A percentile compares a stretch with the other conserved stretches of the same genome.
phyloP scores from a whole-genome alignment of 2,329 filamentous ascomycete species.

The Cercospora janseana region DNA sequence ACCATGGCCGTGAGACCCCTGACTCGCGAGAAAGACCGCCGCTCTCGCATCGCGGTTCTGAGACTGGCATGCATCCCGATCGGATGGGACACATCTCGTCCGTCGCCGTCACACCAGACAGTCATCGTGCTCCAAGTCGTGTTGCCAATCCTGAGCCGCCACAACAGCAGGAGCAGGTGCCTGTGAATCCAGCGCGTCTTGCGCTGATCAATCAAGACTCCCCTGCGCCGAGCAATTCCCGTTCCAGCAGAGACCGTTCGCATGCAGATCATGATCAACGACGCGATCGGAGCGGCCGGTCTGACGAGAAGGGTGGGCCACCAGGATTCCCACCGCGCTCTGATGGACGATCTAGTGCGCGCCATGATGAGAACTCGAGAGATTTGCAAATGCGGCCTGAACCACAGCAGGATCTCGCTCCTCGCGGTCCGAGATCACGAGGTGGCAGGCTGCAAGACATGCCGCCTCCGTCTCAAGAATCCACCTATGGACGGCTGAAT shows the following conservation, averaged over 20 bases:
- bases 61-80: slow-evolving; percentile 23
- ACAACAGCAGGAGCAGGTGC: slow-evolving; percentile 16
- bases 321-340: slow-evolving; percentile 30
- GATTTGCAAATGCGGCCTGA: slow-evolving; percentile 26
- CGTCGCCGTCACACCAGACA: slow-evolving; percentile 18
- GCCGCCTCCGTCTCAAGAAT: slow-evolving; percentile 41
- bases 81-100: slow-evolving; percentile 23
- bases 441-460: slow-evolving; percentile 50
- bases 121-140: slow-evolving; percentile 15
- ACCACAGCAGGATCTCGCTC: slow-evolving; percentile 44
- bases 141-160: slow-evolving; percentile 9
- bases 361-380: slow-evolving; percentile 31
- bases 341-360: slow-evolving; percentile 35
- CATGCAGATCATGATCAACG: slow-evolving; percentile 31
- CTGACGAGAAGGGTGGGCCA: slow-evolving; percentile 30
- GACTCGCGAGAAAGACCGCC: slow-evolving; percentile 21
- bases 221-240: slow-evolving; percentile 5
- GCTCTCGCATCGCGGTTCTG: slow-evolving; percentile 15
- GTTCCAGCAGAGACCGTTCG: slow-evolving; percentile 20
- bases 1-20: slow-evolving; percentile 12
- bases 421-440: slow-evolving; percentile 52
- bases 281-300: slow-evolving; percentile 26
- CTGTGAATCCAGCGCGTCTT: slow-evolving; percentile 46
- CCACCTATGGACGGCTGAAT: slow-evolving; percentile 52
- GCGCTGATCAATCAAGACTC: slow-evolving; percentile 40